Conservation (phyloP, 805 yeast genomes). For the Wickerhamomyces bisporus region DNA sequence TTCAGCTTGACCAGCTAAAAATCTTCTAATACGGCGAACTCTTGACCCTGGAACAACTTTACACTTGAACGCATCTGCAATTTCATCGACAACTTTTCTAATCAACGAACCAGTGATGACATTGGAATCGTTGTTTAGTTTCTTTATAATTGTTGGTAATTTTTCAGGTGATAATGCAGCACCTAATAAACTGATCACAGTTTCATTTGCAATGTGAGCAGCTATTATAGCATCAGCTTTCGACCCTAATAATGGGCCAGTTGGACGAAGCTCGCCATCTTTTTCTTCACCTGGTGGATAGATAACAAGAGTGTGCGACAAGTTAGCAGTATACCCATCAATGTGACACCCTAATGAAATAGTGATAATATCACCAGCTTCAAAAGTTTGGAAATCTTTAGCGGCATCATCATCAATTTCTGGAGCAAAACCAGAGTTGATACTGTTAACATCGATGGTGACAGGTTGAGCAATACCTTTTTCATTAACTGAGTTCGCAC, state of each 20-base stretch:
- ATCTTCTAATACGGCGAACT: constrained; percentile 87
- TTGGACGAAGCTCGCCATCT: constrained; percentile 39
- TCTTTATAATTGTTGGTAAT: constrained; percentile 48
- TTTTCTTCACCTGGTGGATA: constrained; percentile 55
- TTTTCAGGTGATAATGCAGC: constrained; percentile 72
- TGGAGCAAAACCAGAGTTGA: constrained; percentile 78
- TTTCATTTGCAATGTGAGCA: constrained; percentile 81
- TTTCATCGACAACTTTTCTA: constrained; percentile 73
- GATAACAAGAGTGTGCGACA: constrained; percentile 82
- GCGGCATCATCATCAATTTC: constrained; percentile 66
- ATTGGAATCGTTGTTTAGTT: constrained; percentile 22
- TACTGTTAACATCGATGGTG: constrained; percentile 76
- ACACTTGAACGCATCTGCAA: constrained; percentile 82
- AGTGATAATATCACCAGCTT: constrained; percentile 81
- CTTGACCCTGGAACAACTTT: constrained; percentile 88
- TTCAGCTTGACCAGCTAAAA: constrained; percentile 93
- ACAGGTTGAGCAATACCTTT: constrained; percentile 95
- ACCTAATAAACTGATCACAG: constrained; percentile 73
- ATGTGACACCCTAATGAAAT: constrained; percentile 85
- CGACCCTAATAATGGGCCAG: constrained; percentile 77
- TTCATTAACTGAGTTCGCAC: constrained; percentile 56
- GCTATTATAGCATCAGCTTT: constrained; percentile 91
- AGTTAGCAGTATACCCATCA: constrained; percentile 89
- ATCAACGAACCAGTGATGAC: constrained; percentile 64
- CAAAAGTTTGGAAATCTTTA: constrained; percentile 35